phyloP scores from a whole-genome alignment of 768 basidiomycete genomes.

The Mycena leptocephala region DNA sequence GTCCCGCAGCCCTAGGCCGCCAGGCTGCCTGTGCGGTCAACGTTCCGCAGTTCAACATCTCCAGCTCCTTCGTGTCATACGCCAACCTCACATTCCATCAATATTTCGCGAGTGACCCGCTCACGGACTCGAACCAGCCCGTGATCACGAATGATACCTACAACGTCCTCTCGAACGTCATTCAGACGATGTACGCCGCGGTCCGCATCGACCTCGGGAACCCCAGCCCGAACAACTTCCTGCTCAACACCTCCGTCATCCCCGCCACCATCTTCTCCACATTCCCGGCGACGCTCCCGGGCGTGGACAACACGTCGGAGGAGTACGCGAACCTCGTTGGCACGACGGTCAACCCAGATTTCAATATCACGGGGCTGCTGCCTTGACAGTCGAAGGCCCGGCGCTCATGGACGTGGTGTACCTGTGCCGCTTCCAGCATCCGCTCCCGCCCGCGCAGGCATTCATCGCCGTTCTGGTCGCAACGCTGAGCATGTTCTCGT shows the following conservation, averaged over 20 bases:
- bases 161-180: constrained; percentile 37
- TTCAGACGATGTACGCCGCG: constrained; percentile 43
- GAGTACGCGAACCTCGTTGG: constrained; percentile 8
- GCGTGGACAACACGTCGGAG: background rate
- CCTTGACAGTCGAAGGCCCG: constrained; percentile 10
- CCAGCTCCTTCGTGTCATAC: constrained; percentile 29
- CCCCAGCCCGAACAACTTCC: constrained; percentile 46
- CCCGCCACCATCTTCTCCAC: background rate
- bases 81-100: constrained; percentile 9
- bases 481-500: too few relatives aligned
- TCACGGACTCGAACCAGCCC: constrained; percentile 11
- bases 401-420: constrained; percentile 27
- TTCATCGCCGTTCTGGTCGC: constrained; percentile 43
- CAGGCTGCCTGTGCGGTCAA: constrained; percentile 32
- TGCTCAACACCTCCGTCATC: constrained; percentile 33
- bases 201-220: constrained; percentile 47
- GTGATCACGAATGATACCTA: constrained; percentile 12
- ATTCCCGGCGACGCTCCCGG: background rate
- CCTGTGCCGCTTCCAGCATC: constrained; percentile 35
- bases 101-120: background rate
- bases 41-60: constrained; percentile 36
- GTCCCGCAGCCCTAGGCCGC: constrained; percentile 39
- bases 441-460: constrained; percentile 23
- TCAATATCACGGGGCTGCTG: background rate
- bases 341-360: background rate